These are phyloP conservation scores for Cymodocea nodosa DNA, from an alignment of 116 monocot genomes.

Conservation along the genomic window DNA sequence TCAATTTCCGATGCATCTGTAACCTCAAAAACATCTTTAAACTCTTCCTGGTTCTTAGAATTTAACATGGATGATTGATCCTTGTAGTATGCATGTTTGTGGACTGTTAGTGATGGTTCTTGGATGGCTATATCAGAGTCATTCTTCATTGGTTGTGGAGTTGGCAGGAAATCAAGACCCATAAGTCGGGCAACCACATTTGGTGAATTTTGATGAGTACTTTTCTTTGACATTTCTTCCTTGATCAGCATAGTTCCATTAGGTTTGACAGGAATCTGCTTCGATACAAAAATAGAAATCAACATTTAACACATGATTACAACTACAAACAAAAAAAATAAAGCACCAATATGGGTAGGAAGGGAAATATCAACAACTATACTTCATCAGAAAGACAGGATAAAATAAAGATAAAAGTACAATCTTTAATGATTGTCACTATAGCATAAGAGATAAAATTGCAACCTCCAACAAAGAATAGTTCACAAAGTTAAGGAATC, in stretches of 20 bases:
- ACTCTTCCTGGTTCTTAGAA: constrained; percentile 17
- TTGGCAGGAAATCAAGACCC: constrained; percentile 58
- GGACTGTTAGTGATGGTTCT: constrained; percentile 9
- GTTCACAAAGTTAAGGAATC: no score
- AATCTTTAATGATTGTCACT: no score
- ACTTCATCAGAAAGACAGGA: no score
- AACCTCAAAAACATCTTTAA: constrained; percentile 60
- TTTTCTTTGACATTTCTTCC: constrained; percentile 32
- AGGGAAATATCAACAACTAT: not conserved
- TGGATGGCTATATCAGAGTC: not conserved
- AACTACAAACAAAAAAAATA: not conserved
- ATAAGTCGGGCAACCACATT: constrained; percentile 53
- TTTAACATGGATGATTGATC: constrained; percentile 6
- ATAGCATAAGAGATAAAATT: no score
- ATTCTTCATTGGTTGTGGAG: constrained; percentile 3
- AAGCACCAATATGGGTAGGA: not conserved
- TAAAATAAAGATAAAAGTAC: no score
- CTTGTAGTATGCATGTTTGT: constrained; percentile 5
- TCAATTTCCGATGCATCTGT: constrained; percentile 18
- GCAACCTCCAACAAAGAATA: no score
- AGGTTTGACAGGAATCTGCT: not conserved
- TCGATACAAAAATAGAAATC: not conserved
- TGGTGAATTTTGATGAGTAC: constrained; percentile 17
- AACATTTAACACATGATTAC: not conserved
- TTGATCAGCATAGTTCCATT: no score